Percentiles rank a stretch among this genome's conserved stretches.
Conservation (phyloP, 306 rosid species). For the Quillaja saponaria region DNA sequence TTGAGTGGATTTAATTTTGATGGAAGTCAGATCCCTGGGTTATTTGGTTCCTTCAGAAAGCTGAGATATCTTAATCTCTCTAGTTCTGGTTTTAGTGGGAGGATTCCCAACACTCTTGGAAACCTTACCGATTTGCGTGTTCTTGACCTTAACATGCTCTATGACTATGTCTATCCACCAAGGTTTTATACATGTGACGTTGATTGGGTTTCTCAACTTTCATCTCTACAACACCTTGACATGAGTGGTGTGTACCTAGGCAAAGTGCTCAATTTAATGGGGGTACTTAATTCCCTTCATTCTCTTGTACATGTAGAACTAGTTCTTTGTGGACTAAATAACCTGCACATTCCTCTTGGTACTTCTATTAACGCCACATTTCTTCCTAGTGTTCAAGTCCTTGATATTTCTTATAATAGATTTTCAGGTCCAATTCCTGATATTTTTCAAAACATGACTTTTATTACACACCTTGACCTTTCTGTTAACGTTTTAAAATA, state of each 20-base stretch:
- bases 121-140: conserved; percentile 24
- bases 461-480: conserved; percentile 17
- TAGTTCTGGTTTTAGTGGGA: conserved; percentile 14
- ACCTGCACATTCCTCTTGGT: too few species aligned
- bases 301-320: conserved; percentile 9
- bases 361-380: neutral
- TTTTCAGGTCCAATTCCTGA: conserved; percentile 5
- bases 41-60: neutral
- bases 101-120: conserved; percentile 20
- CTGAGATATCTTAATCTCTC: conserved; percentile 23
- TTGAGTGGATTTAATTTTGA: conserved; percentile 27
- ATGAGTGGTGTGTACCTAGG: too few species aligned
- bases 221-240: too few species aligned
- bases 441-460: conserved; percentile 20
- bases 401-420: neutral
- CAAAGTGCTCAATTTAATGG: too few species aligned
- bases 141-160: too few species aligned
- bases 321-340: too few species aligned
- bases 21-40: conserved; percentile 17
- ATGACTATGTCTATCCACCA: too few species aligned
- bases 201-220: too few species aligned
- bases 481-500: neutral
- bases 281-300: conserved; percentile 8
- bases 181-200: too few species aligned
- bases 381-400: neutral